A percentile compares a stretch with the other conserved stretches of the same genome.
phyloP scores from a whole-genome alignment of 2,329 filamentous ascomycete genomes.

The Ascochyta fabae region DNA sequence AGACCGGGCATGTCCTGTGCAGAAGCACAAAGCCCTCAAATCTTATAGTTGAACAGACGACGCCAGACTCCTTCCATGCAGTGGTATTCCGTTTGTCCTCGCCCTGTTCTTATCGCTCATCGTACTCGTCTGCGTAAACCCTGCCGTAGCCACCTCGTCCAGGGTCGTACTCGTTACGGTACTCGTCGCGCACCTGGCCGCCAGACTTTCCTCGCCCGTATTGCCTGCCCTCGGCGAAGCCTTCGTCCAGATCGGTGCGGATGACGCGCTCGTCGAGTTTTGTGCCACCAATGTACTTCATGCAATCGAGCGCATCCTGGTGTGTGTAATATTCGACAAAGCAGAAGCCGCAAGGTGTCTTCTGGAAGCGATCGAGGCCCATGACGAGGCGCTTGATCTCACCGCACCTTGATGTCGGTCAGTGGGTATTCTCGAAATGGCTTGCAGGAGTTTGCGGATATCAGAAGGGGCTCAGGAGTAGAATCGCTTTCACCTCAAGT shows the following conservation, averaged over 20 bases:
- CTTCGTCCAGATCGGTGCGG: conserved; percentile 91
- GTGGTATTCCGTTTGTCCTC: conserved; percentile 8
- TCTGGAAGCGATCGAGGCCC: conserved; percentile 95
- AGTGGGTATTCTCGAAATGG: conserved; percentile 42
- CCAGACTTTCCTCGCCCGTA: conserved; percentile 96
- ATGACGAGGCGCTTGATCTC: conserved; percentile 98
- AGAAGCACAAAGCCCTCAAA: conserved; percentile 3
- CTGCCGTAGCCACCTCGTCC: conserved; percentile 89
- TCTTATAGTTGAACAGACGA: conserved; percentile 14
- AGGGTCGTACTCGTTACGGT: conserved; percentile 95
- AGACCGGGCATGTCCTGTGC: conserved; percentile 11
- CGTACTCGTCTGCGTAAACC: conserved; percentile 55
- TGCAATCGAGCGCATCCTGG: conserved; percentile 93
- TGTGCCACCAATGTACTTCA: conserved; percentile 98
- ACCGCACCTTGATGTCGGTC: conserved; percentile 61
- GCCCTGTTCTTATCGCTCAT: conserved; percentile 27
- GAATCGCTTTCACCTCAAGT: conserved; percentile 87
- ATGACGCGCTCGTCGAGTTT: conserved; percentile 98
- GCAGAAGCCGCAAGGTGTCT: conserved; percentile 98
- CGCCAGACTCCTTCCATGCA: conserved; percentile 29
- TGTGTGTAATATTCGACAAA: conserved; percentile 99
- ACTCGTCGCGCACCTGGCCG: conserved; percentile 96
- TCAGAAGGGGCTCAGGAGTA: conserved; percentile 61
- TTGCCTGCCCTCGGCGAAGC: conserved; percentile 93
- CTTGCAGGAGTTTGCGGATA: conserved; percentile 1